Percentiles rank a stretch among this genome's conserved stretches.
phyloP scores from a whole-genome alignment of 352 stramenopile species.

The Pythium brachiatum region DNA sequence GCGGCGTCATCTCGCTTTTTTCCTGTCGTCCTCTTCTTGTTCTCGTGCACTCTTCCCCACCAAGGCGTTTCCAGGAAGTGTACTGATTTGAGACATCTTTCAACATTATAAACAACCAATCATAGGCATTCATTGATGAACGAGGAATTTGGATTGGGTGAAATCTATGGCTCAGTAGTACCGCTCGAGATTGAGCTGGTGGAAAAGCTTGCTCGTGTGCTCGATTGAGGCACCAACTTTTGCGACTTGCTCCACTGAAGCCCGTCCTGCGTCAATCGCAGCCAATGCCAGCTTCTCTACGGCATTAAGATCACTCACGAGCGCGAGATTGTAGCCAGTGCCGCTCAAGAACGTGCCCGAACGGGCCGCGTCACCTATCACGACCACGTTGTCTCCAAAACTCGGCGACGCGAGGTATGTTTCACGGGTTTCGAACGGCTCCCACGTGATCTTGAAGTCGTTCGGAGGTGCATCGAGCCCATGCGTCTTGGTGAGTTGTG shows the following conservation, averaged over 20 bases:
- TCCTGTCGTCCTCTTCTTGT: background rate
- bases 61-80: slow-evolving; percentile 2
- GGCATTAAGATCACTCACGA: slow-evolving; percentile 25
- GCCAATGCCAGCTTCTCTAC: slow-evolving; percentile 17
- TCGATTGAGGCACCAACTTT: slow-evolving; percentile 10
- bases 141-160: background rate
- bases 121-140: background rate
- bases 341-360: slow-evolving; percentile 27
- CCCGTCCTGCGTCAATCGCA: background rate
- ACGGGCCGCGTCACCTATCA: slow-evolving; percentile 28
- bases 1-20: slow-evolving; percentile 13
- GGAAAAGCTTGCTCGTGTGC: slow-evolving; percentile 26
- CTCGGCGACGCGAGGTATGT: slow-evolving; percentile 20
- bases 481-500: slow-evolving; percentile 10
- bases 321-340: slow-evolving; percentile 29
- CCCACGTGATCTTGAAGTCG: slow-evolving; percentile 16
- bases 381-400: slow-evolving; percentile 26
- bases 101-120: background rate
- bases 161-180: slow-evolving; percentile 16
- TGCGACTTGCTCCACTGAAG: slow-evolving; percentile 8
- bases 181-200: slow-evolving; percentile 24
- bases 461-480: slow-evolving; percentile 18
- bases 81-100: background rate
- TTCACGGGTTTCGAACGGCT: slow-evolving; percentile 27
- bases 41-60: background rate